Evolutionary conservation across 768 basidiomycete species (phyloP).

Genomic region (Lactifluus pinguis): DNA sequence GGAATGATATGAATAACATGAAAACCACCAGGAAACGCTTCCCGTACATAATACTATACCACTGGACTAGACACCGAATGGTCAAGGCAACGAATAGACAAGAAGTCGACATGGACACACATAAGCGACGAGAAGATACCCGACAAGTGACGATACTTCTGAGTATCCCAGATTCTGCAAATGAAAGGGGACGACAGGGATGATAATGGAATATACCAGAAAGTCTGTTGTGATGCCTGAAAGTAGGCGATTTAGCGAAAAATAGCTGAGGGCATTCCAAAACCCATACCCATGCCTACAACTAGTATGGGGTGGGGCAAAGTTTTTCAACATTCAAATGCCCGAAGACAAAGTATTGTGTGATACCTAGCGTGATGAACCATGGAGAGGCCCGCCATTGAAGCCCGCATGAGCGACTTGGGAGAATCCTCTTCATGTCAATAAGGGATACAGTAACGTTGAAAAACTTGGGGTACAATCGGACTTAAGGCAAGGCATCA

Average conservation of each 20-base stretch:
- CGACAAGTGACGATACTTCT: slow-evolving; percentile 27
- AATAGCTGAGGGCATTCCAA: slow-evolving; percentile 23
- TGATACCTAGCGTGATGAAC: slow-evolving; percentile 40
- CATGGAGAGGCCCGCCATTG: slow-evolving; percentile 50
- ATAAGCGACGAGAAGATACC: slow-evolving; percentile 35
- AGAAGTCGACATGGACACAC: slow-evolving; percentile 21
- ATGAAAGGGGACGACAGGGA: slow-evolving; percentile 34
- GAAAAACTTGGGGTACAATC: too few species aligned
- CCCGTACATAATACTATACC: slow-evolving; percentile 26
- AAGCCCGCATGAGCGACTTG: slow-evolving; percentile 33
- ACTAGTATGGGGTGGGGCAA: slow-evolving; percentile 23
- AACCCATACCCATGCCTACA: slow-evolving; percentile 33
- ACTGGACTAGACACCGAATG: slow-evolving; percentile 22
- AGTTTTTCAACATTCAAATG: background rate
- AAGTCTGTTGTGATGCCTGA: slow-evolving; percentile 29
- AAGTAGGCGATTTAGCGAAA: background rate
- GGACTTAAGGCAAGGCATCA: too few species aligned
- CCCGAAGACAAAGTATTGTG: background rate
- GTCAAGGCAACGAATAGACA: background rate
- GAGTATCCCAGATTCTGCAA: slow-evolving; percentile 29
- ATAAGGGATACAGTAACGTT: background rate
- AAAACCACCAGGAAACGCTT: background rate
- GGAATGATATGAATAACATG: background rate
- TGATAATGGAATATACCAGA: slow-evolving; percentile 31
- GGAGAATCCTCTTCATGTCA: background rate